Percentiles rank a stretch among this genome's conserved stretches.
These are phyloP conservation scores for Colletotrichum spaethianum DNA, from an alignment of 2,329 filamentous ascomycete genomes.

Conservation along the genomic window DNA sequence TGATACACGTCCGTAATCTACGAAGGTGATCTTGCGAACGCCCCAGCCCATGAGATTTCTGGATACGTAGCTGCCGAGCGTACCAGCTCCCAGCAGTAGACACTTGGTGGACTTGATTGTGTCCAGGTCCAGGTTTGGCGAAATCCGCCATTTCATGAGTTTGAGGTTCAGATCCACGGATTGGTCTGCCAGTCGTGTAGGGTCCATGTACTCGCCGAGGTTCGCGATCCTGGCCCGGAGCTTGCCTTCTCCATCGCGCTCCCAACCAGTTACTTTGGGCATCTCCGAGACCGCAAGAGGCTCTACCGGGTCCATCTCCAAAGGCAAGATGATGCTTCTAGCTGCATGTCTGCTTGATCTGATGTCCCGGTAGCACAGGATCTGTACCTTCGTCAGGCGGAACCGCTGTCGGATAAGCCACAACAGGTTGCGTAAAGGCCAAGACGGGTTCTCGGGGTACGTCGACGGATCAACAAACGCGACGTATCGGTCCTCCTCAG, in stretches of 20 bases:
- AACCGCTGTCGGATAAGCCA: conserved; percentile 88
- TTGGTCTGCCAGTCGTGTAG: conserved; percentile 87
- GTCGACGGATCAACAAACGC: conserved; percentile 95
- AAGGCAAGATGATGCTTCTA: conserved; percentile 82
- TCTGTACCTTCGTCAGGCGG: conserved; percentile 81
- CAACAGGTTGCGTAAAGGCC: conserved; percentile 92
- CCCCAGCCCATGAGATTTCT: conserved; percentile 96
- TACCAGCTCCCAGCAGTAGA: conserved; percentile 91
- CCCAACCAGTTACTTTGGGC: conserved; percentile 97
- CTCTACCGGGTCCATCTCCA: conserved; percentile 68
- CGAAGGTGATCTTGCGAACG: conserved; percentile 93
- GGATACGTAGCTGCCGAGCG: conserved; percentile 93
- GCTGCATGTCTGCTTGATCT: conserved; percentile 83
- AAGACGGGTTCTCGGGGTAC: conserved; percentile 88
- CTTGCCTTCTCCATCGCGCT: conserved; percentile 85
- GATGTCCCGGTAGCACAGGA: conserved; percentile 91
- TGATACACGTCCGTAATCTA: conserved; percentile 93
- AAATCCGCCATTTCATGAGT: conserved; percentile 98
- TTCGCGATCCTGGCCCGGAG: conserved; percentile 84
- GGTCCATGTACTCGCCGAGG: conserved; percentile 94
- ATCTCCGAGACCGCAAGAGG: conserved; percentile 66
- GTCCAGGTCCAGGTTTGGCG: conserved; percentile 88
- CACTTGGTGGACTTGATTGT: conserved; percentile 92
- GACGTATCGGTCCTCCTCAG: conserved; percentile 83
- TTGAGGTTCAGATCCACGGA: conserved; percentile 97